Evolutionary conservation across 768 basidiomycete genomes (phyloP), one percentile per base, ranked within the genome.

Genomic region (Grammothele lineata): DNA sequence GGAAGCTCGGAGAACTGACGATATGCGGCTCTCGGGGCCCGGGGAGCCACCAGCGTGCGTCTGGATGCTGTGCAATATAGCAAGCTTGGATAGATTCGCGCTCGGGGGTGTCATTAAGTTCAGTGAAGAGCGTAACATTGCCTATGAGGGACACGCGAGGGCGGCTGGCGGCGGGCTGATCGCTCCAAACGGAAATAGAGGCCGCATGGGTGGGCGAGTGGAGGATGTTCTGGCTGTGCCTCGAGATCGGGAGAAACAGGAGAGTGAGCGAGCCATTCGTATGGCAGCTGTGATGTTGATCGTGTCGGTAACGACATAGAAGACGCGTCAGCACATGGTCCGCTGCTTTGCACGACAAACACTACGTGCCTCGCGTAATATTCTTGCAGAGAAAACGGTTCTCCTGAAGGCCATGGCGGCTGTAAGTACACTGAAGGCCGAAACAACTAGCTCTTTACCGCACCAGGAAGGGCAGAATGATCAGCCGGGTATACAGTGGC

Each of bases 241-340:
- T 70, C n/a, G 77, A 76, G 44, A 78, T 78, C 14, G 76, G 74
- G 40, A 80, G 66, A 56, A 78, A 71, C 27, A 80, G 59, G 17
- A 80, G 63, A 3, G 73, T 66, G 44, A 80, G 64, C n/a, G 76
- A 78, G 15, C 78, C 77, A 57, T 78, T 78, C 24, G 53, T 38
- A 51, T 73, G 66, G 57, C 76, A 78, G 57, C 76, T 78, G 54
- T 33, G 37, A 26, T 35, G n/a, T n/a, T n/a, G n/a, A n/a, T 11
- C 14, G 22, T 17, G 51, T n/a, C 12, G 45, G 3, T 15, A 8
- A 32, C 10, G 34, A 27, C 19, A n/a, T n/a, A n/a, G n/a, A n/a
- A 43, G 14, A 23, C 15, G 22, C 35, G 17, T 6, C 9, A 24
- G 43, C 44, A n/a, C 38, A 45, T 18, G 25, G 40, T 40, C 14